Conservation (phyloP, 257 asterid species). For the Lycium ferocissimum region DNA sequence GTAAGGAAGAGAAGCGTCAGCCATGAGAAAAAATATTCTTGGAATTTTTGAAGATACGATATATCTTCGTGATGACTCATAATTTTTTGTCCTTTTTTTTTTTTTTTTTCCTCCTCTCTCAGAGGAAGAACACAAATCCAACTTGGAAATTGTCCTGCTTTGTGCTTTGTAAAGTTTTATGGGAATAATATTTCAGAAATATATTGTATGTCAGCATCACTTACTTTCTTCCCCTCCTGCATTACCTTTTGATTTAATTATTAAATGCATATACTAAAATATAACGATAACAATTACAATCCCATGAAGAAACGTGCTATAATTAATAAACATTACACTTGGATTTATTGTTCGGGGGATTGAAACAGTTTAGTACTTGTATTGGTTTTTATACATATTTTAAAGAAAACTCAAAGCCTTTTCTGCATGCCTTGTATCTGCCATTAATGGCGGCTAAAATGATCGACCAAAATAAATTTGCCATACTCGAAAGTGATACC, state of each 20-base stretch:
- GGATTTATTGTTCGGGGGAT: neutral
- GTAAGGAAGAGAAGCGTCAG: constrained; percentile 37
- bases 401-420: neutral
- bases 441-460: constrained; percentile 25
- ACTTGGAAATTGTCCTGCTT: neutral
- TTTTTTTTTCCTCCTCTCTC: neutral
- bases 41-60: constrained; percentile 32
- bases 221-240: neutral
- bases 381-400: neutral
- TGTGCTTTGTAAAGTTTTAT: constrained; percentile 23
- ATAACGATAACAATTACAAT: constrained; percentile 1
- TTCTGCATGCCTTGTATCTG: neutral
- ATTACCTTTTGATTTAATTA: neutral
- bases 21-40: constrained; percentile 45
- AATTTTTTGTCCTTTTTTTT: neutral
- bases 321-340: neutral
- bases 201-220: neutral
- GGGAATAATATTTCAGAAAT: constrained; percentile 8
- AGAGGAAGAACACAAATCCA: constrained; percentile 9
- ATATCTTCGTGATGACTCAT: constrained; percentile 24
- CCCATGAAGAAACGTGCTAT: neutral
- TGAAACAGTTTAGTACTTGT: neutral
- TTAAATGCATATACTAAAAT: neutral
- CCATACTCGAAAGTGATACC: neutral
- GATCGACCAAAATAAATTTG: neutral